phyloP scores from a whole-genome alignment of 768 basidiomycete species.

The Lactifluus rugatus region DNA sequence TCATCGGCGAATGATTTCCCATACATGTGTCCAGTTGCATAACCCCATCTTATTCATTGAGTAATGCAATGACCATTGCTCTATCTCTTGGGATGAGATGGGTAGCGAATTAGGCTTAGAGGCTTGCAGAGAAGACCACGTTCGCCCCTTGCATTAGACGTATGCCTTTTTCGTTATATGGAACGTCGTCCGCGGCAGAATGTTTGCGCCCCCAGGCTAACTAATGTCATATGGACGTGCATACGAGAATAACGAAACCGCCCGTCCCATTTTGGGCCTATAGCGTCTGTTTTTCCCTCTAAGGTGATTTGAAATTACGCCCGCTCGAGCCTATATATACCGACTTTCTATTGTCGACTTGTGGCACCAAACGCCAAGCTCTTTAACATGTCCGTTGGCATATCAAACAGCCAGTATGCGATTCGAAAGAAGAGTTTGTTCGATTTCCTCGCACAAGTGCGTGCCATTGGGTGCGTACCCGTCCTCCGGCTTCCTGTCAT shows the following conservation, averaged over 20 bases:
- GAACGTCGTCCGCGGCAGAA: neutral
- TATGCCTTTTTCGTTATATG: too few relatives aligned
- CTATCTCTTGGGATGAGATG: neutral
- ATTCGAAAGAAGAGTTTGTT: slow-evolving; percentile 37
- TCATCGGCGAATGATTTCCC: neutral
- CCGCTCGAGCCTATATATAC: neutral
- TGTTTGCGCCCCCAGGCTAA: neutral
- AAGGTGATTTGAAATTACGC: neutral
- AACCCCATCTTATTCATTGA: neutral
- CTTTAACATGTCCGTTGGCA: slow-evolving; percentile 32
- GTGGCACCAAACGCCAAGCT: neutral
- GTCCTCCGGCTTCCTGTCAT: neutral
- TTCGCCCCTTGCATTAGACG: too few relatives aligned
- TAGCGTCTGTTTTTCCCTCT: neutral
- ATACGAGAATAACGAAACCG: neutral
- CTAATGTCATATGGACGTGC: neutral
- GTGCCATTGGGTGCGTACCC: slow-evolving; percentile 46
- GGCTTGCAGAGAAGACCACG: neutral
- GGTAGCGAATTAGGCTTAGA: neutral
- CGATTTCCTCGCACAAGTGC: slow-evolving; percentile 48
- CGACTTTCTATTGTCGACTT: neutral
- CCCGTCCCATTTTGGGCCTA: neutral
- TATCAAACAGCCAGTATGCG: slow-evolving; percentile 39
- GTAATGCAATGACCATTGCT: neutral
- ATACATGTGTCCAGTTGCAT: neutral